phyloP scores from a whole-genome alignment of 495 filamentous ascomycete species.

The Penicillium tannophilum region DNA sequence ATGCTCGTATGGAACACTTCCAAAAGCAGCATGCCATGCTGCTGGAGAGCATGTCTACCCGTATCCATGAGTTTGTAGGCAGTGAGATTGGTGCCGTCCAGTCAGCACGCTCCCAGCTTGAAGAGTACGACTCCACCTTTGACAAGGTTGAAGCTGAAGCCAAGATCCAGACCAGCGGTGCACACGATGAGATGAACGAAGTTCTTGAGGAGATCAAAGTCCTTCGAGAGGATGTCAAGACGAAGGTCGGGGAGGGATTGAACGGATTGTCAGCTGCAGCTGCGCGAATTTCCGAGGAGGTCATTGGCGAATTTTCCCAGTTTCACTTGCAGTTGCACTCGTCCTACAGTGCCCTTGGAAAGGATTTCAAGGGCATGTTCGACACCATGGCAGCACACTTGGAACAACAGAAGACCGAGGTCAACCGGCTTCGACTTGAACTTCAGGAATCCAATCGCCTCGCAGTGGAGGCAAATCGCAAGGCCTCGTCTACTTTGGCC shows the following conservation, averaged over 20 bases:
- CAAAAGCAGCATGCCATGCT: constrained; percentile 68
- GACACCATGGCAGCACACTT: constrained; percentile 74
- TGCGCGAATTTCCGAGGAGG: constrained; percentile 83
- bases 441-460: constrained; percentile 66
- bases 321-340: constrained; percentile 83
- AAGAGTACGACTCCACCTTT: constrained; percentile 65
- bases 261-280: constrained; percentile 83
- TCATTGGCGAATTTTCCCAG: constrained; percentile 79
- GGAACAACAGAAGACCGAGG: constrained; percentile 76
- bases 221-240: constrained; percentile 83
- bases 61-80: constrained; percentile 73
- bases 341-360: constrained; percentile 87
- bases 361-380: constrained; percentile 83
- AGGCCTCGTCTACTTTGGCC: constrained; percentile 68
- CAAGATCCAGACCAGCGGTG: constrained; percentile 63
- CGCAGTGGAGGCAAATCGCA: constrained; percentile 64
- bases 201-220: constrained; percentile 91
- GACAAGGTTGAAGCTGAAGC: constrained; percentile 66
- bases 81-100: constrained; percentile 69
- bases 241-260: constrained; percentile 80
- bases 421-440: constrained; percentile 67
- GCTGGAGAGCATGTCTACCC: constrained; percentile 62
- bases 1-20: constrained; percentile 69
- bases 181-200: constrained; percentile 85
- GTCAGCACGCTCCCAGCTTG: constrained; percentile 65